Percentiles rank a stretch among this genome's conserved stretches.
These are phyloP conservation scores for Entophlyctis helioformis DNA, from an alignment of 192 early-diverging fungal genomes.

Conservation along the genomic window DNA sequence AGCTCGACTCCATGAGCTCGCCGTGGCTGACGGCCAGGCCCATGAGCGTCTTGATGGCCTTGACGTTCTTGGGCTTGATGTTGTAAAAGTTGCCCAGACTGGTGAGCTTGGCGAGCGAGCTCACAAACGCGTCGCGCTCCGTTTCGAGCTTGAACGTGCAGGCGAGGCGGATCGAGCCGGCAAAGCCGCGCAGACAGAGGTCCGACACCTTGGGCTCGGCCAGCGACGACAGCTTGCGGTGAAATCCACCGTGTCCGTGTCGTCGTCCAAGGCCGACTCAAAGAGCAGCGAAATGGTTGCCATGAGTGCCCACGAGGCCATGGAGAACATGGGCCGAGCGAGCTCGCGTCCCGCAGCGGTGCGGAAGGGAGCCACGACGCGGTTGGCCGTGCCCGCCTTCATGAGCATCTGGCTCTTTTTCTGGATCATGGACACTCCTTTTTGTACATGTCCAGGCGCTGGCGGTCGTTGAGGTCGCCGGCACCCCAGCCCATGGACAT, in stretches of 20 bases:
- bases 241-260: constrained; percentile 8
- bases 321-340: constrained; percentile 41
- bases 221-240: background rate
- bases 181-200: constrained; percentile 69
- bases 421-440: constrained; percentile 39
- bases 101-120: constrained; percentile 79
- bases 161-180: constrained; percentile 65
- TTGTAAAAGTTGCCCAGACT: constrained; percentile 70
- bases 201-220: constrained; percentile 36
- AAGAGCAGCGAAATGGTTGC: constrained; percentile 40
- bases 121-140: constrained; percentile 84
- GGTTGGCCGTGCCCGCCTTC: constrained; percentile 1
- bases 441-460: constrained; percentile 37
- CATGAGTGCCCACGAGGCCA: constrained; percentile 43
- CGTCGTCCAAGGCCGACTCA: constrained; percentile 25
- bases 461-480: constrained; percentile 26
- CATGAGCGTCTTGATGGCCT: constrained; percentile 76
- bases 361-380: constrained; percentile 19
- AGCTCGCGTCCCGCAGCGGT: constrained; percentile 29
- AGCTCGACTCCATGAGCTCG: constrained; percentile 44
- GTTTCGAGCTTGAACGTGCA: constrained; percentile 79
- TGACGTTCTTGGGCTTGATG: constrained; percentile 83
- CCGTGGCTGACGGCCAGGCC: constrained; percentile 51
- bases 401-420: constrained; percentile 42
- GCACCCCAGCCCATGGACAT: constrained; percentile 42